phyloP scores from a whole-genome alignment of 2,329 filamentous ascomycete genomes.

The Aspergillus fumigatiaffinis region DNA sequence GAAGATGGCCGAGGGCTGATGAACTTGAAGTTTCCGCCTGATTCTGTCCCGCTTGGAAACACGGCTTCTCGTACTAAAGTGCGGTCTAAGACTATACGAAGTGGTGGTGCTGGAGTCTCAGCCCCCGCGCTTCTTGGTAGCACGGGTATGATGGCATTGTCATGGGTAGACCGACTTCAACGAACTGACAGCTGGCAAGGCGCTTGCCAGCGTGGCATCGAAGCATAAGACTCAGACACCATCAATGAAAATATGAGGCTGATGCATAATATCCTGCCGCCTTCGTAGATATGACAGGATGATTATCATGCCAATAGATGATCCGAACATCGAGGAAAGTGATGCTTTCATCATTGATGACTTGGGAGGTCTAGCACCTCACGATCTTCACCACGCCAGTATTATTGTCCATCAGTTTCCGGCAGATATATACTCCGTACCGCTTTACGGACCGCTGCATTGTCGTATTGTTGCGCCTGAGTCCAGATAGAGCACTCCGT shows the following conservation, averaged over 20 bases:
- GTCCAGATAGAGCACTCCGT: no score
- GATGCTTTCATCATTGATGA: not conserved
- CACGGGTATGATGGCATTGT: conserved; percentile 14
- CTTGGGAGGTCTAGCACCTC: not conserved
- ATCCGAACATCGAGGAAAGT: not conserved
- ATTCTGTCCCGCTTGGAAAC: conserved; percentile 5
- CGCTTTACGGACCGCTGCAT: not conserved
- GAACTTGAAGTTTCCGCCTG: conserved; percentile 7
- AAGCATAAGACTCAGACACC: not conserved
- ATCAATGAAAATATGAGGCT: not conserved
- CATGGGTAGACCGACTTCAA: conserved; percentile 14
- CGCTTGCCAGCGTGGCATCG: conserved; percentile 27
- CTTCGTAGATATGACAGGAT: not conserved
- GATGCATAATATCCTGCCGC: not conserved
- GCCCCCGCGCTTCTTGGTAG: conserved; percentile 18
- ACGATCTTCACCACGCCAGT: no score
- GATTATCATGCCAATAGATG: not conserved
- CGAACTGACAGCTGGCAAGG: conserved; percentile 24
- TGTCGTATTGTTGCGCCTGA: not conserved
- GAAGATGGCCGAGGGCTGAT: not conserved
- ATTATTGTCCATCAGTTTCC: not conserved
- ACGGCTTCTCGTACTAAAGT: conserved; percentile 6
- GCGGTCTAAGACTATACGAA: not conserved
- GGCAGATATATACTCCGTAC: not conserved
- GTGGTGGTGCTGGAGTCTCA: conserved; percentile 4